Conservation (phyloP, 1,284 basidiomycete genomes). For the Melampsora larici-populina region DNA sequence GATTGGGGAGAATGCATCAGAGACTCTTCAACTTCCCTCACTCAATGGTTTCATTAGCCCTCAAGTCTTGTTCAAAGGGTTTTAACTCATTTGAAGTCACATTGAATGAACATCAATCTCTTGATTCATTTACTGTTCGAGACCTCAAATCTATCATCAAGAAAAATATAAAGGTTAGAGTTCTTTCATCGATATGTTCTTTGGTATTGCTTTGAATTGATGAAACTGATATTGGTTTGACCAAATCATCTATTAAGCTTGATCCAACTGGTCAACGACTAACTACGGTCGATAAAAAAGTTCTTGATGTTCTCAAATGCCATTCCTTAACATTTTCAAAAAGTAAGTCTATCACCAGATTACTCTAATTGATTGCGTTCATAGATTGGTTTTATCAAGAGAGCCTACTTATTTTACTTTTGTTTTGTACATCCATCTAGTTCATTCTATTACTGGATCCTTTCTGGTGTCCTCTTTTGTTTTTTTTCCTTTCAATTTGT, state of each 20-base stretch:
- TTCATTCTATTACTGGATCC: conserved; percentile 80
- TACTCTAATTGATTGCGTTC: background rate
- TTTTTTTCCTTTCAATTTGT: too few relatives aligned
- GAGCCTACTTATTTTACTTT: too few relatives aligned
- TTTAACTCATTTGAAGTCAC: conserved; percentile 8
- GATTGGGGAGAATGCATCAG: too few relatives aligned
- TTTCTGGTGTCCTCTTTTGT: conserved; percentile 80
- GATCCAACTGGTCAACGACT: conserved; percentile 70
- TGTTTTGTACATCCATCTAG: conserved; percentile 55
- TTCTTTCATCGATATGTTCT: background rate
- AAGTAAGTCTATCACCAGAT: conserved; percentile 63
- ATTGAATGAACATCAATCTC: conserved; percentile 2
- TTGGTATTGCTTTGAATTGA: too few relatives aligned
- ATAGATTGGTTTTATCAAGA: too few relatives aligned
- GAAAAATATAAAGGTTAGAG: too few relatives aligned
- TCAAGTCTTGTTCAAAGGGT: conserved; percentile 21
- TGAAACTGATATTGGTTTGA: too few relatives aligned
- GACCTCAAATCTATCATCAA: too few relatives aligned
- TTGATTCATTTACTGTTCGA: background rate
- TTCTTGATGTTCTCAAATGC: conserved; percentile 77
- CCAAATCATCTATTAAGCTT: conserved; percentile 59
- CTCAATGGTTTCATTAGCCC: too few relatives aligned
- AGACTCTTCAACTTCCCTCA: too few relatives aligned
- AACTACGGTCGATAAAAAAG: conserved; percentile 63
- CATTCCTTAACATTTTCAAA: conserved; percentile 77